Percentiles rank a stretch among this genome's conserved stretches.
phyloP scores from a whole-genome alignment of 345 rosid species.

The Lagerstroemia speciosa region DNA sequence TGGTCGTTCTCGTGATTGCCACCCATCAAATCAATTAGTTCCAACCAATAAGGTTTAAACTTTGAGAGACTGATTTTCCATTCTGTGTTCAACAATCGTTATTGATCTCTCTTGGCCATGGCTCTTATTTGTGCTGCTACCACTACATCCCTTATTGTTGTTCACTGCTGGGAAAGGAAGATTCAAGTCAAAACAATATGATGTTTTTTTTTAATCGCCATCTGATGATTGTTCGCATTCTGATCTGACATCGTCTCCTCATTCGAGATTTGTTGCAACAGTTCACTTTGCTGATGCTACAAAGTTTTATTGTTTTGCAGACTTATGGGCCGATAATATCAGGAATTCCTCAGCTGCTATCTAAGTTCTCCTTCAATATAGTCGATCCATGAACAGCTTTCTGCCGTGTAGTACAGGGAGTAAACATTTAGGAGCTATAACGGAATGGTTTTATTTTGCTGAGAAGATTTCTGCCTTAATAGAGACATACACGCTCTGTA shows the following conservation, averaged over 20 bases:
- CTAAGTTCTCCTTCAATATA: conserved; percentile 65
- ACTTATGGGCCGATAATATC: conserved; percentile 70
- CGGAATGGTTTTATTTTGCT: not conserved
- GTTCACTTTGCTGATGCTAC: not conserved
- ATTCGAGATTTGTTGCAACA: not conserved
- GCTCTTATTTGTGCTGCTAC: not conserved
- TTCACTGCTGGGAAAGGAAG: too few species aligned
- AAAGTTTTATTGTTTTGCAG: conserved; percentile 24
- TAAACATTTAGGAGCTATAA: not conserved
- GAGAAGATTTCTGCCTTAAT: not conserved
- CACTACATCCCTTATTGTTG: not conserved
- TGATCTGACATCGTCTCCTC: not conserved
- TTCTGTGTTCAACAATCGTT: not conserved
- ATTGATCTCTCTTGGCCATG: not conserved
- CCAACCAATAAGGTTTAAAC: too few species aligned
- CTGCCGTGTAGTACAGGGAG: not conserved
- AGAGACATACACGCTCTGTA: not conserved
- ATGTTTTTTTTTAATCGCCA: too few species aligned
- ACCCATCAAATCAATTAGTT: not conserved
- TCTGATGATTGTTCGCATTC: not conserved
- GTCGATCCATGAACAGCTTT: conserved; percentile 24
- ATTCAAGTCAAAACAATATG: too few species aligned
- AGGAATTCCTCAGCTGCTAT: conserved; percentile 68
- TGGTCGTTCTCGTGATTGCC: not conserved
- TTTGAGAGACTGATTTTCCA: too few species aligned